Percentiles rank a stretch among this genome's conserved stretches.
These are phyloP conservation scores for Urochloa ruziziensis DNA, from an alignment of 176 grass and related monocot genomes.

Conservation along the genomic window DNA sequence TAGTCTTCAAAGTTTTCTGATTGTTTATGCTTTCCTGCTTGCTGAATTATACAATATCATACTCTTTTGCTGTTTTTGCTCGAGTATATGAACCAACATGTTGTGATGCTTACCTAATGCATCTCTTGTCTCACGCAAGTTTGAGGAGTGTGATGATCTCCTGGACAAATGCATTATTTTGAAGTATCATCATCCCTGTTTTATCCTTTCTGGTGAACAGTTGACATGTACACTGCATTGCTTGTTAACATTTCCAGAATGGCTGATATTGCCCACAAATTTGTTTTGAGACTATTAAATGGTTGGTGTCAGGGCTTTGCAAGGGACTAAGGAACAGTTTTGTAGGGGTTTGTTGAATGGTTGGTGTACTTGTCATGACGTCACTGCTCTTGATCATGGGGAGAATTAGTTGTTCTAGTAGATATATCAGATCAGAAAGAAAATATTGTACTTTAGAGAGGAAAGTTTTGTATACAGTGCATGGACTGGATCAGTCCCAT, in stretches of 20 bases:
- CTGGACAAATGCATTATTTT: neutral
- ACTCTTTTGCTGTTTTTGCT: too few species aligned
- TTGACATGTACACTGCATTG: neutral
- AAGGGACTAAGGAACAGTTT: neutral
- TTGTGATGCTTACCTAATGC: neutral
- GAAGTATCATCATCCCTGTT: neutral
- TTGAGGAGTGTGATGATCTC: neutral
- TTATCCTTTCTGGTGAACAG: neutral
- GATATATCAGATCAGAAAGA: neutral
- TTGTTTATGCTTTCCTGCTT: neutral
- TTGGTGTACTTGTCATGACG: too few species aligned
- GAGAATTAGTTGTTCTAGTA: too few species aligned
- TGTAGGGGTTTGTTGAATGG: neutral
- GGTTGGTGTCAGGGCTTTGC: neutral
- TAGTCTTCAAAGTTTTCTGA: conserved; percentile 67
- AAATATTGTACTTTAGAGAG: neutral
- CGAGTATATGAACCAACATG: neutral
- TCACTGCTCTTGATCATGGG: neutral
- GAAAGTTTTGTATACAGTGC: too few species aligned
- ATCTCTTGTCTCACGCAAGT: neutral
- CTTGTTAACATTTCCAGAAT: neutral
- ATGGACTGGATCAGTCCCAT: too few species aligned
- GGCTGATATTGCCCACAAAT: neutral
- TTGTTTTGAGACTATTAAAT: neutral
- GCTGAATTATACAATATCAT: too few species aligned